Percentiles rank a stretch among this genome's conserved stretches.
phyloP scores from a whole-genome alignment of 208 protist species.

The Trypanosoma avium region DNA sequence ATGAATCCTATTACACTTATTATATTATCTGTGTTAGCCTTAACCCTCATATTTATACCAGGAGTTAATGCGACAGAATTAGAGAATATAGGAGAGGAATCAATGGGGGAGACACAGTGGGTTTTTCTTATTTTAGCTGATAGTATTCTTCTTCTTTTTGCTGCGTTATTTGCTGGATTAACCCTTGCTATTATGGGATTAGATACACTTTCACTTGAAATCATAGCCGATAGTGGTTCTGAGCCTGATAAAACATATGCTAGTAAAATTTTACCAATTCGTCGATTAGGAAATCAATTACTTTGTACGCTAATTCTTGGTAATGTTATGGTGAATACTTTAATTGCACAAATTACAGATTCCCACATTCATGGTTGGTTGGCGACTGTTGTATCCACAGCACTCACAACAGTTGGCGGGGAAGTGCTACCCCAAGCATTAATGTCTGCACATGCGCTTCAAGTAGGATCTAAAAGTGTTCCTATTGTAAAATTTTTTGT shows the following conservation, averaged over 20 bases:
- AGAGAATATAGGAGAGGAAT: slow-evolving; percentile 13
- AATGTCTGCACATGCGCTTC: slow-evolving; percentile 92
- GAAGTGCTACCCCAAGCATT: slow-evolving; percentile 96
- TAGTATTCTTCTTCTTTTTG: slow-evolving; percentile 88
- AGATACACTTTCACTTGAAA: slow-evolving; percentile 93
- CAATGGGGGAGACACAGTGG: slow-evolving; percentile 48
- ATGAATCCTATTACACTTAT: not conserved
- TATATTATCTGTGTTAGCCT: slow-evolving; percentile 1
- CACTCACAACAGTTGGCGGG: slow-evolving; percentile 94
- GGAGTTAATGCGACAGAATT: not conserved
- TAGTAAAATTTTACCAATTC: slow-evolving; percentile 92
- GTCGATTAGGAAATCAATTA: slow-evolving; percentile 94
- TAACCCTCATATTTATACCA: too few relatives aligned
- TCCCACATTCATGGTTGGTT: slow-evolving; percentile 86
- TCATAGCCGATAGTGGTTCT: slow-evolving; percentile 86
- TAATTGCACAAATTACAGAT: slow-evolving; percentile 93
- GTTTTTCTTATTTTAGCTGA: slow-evolving; percentile 76
- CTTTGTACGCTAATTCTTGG: slow-evolving; percentile 96
- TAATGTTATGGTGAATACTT: slow-evolving; percentile 96
- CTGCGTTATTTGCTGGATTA: slow-evolving; percentile 95
- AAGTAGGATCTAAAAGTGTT: slow-evolving; percentile 90
- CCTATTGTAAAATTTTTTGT: slow-evolving; percentile 94
- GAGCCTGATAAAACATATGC: slow-evolving; percentile 92
- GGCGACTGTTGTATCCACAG: slow-evolving; percentile 90
- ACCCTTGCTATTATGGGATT: slow-evolving; percentile 95